phyloP scores from a whole-genome alignment of 1,284 basidiomycete genomes.

The Pseudozyma tsukubaensis region DNA sequence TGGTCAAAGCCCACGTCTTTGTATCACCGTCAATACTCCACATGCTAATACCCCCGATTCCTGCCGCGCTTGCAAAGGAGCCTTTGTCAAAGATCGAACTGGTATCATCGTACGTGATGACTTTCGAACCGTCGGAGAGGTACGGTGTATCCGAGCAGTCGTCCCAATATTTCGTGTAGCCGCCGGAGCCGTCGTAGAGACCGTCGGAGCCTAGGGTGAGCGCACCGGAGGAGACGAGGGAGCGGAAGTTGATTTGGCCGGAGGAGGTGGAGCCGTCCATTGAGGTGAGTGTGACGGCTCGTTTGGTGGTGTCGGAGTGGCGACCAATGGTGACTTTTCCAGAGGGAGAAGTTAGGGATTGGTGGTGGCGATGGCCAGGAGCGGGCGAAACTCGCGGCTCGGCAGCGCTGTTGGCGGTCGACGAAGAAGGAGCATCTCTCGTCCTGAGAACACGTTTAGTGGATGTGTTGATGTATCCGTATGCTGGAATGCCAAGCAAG shows the following conservation, averaged over 20 bases:
- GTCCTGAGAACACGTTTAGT: conserved; percentile 18
- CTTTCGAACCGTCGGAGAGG: conserved; percentile 42
- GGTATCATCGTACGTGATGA: conserved; percentile 64
- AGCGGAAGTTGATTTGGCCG: conserved; percentile 58
- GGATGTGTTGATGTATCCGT: conserved; percentile 56
- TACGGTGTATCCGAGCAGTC: conserved; percentile 61
- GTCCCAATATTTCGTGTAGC: conserved; percentile 62
- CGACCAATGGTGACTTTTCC: too few relatives aligned
- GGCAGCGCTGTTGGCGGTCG: not conserved
- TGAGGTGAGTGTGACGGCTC: conserved; percentile 32
- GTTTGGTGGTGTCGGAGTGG: not conserved
- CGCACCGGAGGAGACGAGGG: conserved; percentile 47
- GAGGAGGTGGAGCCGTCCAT: conserved; percentile 21
- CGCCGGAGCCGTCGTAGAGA: conserved; percentile 37
- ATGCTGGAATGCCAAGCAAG: conserved; percentile 56
- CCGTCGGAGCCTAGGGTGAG: conserved; percentile 33
- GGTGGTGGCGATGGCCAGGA: too few relatives aligned
- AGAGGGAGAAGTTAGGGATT: not conserved
- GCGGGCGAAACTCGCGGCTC: too few relatives aligned
- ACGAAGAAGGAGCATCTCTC: not conserved
- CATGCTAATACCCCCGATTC: conserved; percentile 55
- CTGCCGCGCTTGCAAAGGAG: conserved; percentile 49
- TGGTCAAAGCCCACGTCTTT: conserved; percentile 38
- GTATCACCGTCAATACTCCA: conserved; percentile 63
- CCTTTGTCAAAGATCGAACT: conserved; percentile 58